A percentile compares a stretch with the other conserved stretches of the same genome.
Evolutionary conservation across 768 basidiomycete genomes (phyloP).

Genomic region (Gelatoporia subvermispora): DNA sequence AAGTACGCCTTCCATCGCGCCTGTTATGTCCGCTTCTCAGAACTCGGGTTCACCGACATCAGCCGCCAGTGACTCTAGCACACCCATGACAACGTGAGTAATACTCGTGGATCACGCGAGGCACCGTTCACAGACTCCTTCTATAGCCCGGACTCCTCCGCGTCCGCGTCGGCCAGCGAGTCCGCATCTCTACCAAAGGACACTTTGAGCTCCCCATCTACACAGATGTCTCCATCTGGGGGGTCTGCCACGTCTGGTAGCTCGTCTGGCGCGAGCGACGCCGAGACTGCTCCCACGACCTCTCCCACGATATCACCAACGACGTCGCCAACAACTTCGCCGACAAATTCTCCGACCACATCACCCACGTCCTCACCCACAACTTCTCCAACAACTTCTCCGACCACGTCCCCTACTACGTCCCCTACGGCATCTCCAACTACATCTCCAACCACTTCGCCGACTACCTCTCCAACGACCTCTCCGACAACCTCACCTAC

Average conservation of each 20-base stretch:
- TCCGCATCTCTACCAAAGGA: no score
- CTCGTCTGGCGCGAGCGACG: no score
- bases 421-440: constrained; percentile 10
- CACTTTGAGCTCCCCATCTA: background rate
- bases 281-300: background rate
- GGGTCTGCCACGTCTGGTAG: background rate
- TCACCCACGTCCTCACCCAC: background rate
- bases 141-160: no score
- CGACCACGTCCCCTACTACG: constrained; percentile 1
- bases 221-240: background rate
- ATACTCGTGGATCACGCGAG: background rate
- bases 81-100: background rate
- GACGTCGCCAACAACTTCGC: background rate
- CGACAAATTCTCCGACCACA: background rate
- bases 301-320: background rate
- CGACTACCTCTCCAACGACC: constrained; percentile 7
- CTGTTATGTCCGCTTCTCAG: background rate
- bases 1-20: background rate
- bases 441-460: constrained; percentile 10
- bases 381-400: constrained; percentile 9
- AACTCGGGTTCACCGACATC: background rate
- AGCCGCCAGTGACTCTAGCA: background rate
- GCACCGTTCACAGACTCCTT: background rate
- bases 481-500: background rate
- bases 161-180: no score